A percentile compares a stretch with the other conserved stretches of the same genome.
Evolutionary conservation across 2,329 filamentous ascomycete species (phyloP).

Genomic region (Penicillium sp.): DNA sequence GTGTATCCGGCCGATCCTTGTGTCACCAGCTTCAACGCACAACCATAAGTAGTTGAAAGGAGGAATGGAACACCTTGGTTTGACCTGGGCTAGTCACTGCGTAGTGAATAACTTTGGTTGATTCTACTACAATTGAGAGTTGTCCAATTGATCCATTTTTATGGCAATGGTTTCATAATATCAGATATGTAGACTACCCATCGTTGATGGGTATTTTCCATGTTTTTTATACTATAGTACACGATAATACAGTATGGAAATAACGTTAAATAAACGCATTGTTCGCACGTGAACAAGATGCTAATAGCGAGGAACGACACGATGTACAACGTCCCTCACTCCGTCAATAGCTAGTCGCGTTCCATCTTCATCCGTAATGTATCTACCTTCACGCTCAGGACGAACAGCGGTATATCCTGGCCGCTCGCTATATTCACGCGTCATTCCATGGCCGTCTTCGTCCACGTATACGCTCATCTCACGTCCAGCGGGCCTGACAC

Average conservation of each 20-base stretch:
- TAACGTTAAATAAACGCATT: neutral
- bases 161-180: too few relatives aligned
- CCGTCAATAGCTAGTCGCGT: constrained; percentile 29
- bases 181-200: neutral
- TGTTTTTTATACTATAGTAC: neutral
- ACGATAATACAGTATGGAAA: neutral
- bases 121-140: too few relatives aligned
- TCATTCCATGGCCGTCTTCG: constrained; percentile 32
- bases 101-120: too few relatives aligned
- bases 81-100: too few relatives aligned
- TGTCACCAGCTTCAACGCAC: too few relatives aligned
- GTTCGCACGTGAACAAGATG: neutral
- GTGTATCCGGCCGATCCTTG: constrained; percentile 2
- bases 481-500: constrained; percentile 40
- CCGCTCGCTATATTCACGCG: constrained; percentile 48
- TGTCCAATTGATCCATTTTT: too few relatives aligned
- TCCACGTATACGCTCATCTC: constrained; percentile 42
- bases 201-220: neutral
- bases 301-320: constrained; percentile 32
- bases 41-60: too few relatives aligned
- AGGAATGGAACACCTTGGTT: too few relatives aligned
- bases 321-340: constrained; percentile 27
- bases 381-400: constrained; percentile 28
- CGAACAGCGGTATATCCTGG: constrained; percentile 37
- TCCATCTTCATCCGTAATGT: constrained; percentile 34